Conservation (phyloP, 306 rosid genomes). For the Senna tora region DNA sequence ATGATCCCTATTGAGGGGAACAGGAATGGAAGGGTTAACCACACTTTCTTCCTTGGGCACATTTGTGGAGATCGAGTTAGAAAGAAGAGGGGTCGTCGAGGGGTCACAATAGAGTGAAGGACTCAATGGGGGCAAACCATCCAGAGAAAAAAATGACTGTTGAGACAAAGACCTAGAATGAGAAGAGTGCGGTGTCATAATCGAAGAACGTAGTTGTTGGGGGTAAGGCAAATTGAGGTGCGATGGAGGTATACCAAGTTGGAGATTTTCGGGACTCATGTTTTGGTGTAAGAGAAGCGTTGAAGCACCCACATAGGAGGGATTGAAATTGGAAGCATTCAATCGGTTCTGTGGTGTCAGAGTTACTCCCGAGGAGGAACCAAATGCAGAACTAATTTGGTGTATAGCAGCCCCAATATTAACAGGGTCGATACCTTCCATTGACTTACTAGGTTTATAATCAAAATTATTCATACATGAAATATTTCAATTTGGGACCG, state of each 20-base stretch:
- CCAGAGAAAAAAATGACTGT: conserved; percentile 60
- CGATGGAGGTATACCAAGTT: conserved; percentile 78
- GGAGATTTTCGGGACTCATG: conserved; percentile 54
- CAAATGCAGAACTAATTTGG: conserved; percentile 43
- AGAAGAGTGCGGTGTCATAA: conserved; percentile 51
- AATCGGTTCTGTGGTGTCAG: conserved; percentile 45
- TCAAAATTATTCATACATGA: conserved; percentile 11
- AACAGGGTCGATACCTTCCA: conserved; percentile 62
- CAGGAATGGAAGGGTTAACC: conserved; percentile 38
- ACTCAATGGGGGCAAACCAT: conserved; percentile 75
- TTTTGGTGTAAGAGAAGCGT: conserved; percentile 39
- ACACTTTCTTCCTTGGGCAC: conserved; percentile 63
- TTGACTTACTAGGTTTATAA: conserved; percentile 37
- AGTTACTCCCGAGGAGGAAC: conserved; percentile 24
- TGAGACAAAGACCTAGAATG: conserved; percentile 78
- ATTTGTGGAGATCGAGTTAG: conserved; percentile 51
- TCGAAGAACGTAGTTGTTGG: conserved; percentile 53
- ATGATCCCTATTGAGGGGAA: conserved; percentile 45
- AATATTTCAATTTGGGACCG: conserved; percentile 13
- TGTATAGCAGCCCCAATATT: conserved; percentile 33
- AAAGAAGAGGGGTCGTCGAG: conserved; percentile 40
- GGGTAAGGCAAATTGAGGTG: conserved; percentile 53
- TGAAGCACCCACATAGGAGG: conserved; percentile 49
- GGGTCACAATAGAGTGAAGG: conserved; percentile 59
- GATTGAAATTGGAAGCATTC: conserved; percentile 43